Base-by-base conservation (phyloP, 306 rosid genomes). In the Vigna angularis region DNA sequence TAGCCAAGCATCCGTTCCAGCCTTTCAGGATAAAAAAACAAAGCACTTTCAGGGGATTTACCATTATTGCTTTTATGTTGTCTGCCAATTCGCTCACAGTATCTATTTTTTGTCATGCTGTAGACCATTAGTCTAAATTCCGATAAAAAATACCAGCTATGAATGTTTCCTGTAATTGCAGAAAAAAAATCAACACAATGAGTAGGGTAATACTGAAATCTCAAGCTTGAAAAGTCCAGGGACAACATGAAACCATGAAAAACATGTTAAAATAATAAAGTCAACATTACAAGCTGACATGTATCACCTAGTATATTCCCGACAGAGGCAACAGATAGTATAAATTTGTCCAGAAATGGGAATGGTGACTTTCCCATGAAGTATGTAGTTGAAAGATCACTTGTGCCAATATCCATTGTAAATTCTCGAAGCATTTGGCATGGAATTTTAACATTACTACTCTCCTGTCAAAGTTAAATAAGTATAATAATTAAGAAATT, bases 21-120 rank as follows among this genome's bases (percentile, higher is more conserved):
- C 17, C 38, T 58, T 26, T 40, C 8, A 20, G 50, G 71, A 61
- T 73, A 72, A 74, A 78, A 15, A 9, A 66, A 58, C 44, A 9
- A 50, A 28, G 24, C 6, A 66, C 83, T 36, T 59, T 6, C 4
- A 44, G 70, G 64, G 47, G 36, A 57, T 36, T 70, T 87, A 94
- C 98, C 97, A 77, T 94, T 93, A 81, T 94, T 94, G 88, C 98
- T 94, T 92, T 92, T 94, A 87, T 94, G 98, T 53, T 92, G 88
- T 82, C 98, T 88, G 76, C 97, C 97, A 72, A 94, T 94, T 80
- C 97, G 85, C 82, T 94, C 96, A 69, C 98, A 94, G 48, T 85
- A 94, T 81, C 97, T 81, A 83, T 88, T 94, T 82, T 92, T 88
- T 56, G 88, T 89, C 97, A 94, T 94, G 89, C 90, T 94, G 88